Evolutionary conservation across 169 alveolate species (phyloP).

Genomic region (Toxoplasma gondii): DNA sequence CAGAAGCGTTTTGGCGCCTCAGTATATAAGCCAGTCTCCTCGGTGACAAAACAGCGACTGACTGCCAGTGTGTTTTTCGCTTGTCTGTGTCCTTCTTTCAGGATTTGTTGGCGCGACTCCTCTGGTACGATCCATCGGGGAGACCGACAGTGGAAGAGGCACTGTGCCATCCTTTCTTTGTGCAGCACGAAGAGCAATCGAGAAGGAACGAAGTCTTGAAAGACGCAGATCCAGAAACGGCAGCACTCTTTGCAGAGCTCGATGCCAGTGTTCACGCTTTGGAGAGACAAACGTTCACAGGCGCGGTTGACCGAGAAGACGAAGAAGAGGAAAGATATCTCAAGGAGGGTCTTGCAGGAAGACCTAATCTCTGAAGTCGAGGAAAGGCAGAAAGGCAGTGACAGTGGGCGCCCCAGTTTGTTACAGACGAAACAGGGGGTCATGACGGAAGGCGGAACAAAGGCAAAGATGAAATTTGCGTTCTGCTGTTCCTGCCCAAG

Average conservation of each 20-base stretch:
- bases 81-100: not conserved
- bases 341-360: not conserved
- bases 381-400: not conserved
- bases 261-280: not conserved
- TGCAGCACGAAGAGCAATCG: not conserved
- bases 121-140: slow-evolving; percentile 16
- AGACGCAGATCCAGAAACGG: not conserved
- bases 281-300: not conserved
- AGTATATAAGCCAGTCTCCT: too few species aligned
- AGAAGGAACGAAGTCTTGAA: not conserved
- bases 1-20: too few species aligned
- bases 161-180: slow-evolving; percentile 35
- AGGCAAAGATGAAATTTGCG: too few species aligned
- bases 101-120: slow-evolving; percentile 48
- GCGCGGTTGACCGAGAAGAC: not conserved
- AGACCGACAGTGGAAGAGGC: slow-evolving; percentile 61
- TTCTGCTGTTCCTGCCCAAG: too few species aligned
- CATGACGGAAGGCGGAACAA: too few species aligned
- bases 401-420: too few species aligned
- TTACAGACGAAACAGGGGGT: too few species aligned
- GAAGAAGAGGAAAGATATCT: not conserved
- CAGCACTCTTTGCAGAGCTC: not conserved
- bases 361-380: not conserved
- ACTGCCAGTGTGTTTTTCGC: not conserved
- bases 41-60: too few species aligned